phyloP scores from a whole-genome alignment of 495 filamentous ascomycete genomes.

The Bryoglossum gracile region DNA sequence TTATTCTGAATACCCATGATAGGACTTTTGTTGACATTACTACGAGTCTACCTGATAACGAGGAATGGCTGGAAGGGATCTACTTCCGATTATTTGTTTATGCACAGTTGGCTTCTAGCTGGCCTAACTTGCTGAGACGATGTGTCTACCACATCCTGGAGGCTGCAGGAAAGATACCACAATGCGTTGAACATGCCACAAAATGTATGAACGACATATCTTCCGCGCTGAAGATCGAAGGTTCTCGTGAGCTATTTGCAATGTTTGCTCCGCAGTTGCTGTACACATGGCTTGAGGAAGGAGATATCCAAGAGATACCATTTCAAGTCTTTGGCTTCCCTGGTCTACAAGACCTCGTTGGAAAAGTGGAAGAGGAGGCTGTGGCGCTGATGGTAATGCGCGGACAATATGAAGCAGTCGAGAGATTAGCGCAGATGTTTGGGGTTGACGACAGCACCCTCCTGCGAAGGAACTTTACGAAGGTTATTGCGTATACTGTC shows the following conservation, averaged over 20 bases:
- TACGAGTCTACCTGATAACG: constrained; percentile 60
- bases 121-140: constrained; percentile 73
- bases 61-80: constrained; percentile 71
- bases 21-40: constrained; percentile 73
- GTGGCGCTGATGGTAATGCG: constrained; percentile 82
- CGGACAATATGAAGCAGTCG: constrained; percentile 54
- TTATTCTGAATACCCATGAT: constrained; percentile 71
- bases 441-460: constrained; percentile 48
- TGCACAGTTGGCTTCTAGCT: constrained; percentile 63
- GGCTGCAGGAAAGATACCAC: constrained; percentile 60
- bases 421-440: constrained; percentile 50
- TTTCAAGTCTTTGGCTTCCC: constrained; percentile 75
- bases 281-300: constrained; percentile 76
- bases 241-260: constrained; percentile 65
- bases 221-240: constrained; percentile 50
- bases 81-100: constrained; percentile 74
- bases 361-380: constrained; percentile 69
- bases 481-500: constrained; percentile 76
- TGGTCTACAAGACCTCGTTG: constrained; percentile 59
- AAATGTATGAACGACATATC: constrained; percentile 63
- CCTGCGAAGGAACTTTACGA: constrained; percentile 63
- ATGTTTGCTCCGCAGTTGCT: constrained; percentile 89
- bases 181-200: constrained; percentile 59
- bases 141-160: constrained; percentile 92
- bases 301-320: constrained; percentile 61